Evolutionary conservation across 306 rosid species (phyloP).

Genomic region (Mimosa bimucronata): DNA sequence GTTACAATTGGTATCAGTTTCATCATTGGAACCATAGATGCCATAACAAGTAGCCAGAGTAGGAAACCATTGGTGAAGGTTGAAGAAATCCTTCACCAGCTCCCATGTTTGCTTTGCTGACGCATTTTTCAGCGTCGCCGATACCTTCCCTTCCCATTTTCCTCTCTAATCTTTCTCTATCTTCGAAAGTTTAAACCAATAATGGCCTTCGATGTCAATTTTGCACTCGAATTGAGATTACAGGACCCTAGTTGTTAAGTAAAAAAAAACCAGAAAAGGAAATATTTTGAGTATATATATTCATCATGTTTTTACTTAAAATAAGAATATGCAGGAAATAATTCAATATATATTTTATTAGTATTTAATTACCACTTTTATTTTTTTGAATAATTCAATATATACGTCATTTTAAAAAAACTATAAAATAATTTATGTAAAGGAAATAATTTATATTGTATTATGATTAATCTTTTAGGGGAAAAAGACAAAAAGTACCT

Average conservation of each 20-base stretch:
- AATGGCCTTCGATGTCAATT: too few relatives aligned
- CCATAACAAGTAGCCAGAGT: conserved; percentile 52
- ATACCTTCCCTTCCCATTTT: conserved; percentile 58
- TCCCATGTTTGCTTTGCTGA: conserved; percentile 52
- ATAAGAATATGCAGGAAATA: background rate
- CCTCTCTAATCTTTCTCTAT: conserved; percentile 19
- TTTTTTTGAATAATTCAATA: too few relatives aligned
- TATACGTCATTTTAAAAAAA: too few relatives aligned
- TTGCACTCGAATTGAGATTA: background rate
- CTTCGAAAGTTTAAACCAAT: background rate
- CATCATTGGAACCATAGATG: conserved; percentile 54
- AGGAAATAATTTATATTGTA: too few relatives aligned
- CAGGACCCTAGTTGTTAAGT: background rate
- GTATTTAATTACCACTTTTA: too few relatives aligned
- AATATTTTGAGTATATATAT: background rate
- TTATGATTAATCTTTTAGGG: too few relatives aligned
- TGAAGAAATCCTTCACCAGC: conserved; percentile 66
- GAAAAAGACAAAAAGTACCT: too few relatives aligned
- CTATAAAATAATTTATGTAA: too few relatives aligned
- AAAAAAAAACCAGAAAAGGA: too few relatives aligned
- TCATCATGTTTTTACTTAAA: background rate
- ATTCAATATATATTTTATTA: too few relatives aligned
- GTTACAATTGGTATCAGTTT: too few relatives aligned
- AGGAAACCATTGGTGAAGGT: conserved; percentile 61
- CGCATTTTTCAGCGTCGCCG: conserved; percentile 24